phyloP scores from a whole-genome alignment of 1,139 yeast species.

The Meyerozyma carpophila region DNA sequence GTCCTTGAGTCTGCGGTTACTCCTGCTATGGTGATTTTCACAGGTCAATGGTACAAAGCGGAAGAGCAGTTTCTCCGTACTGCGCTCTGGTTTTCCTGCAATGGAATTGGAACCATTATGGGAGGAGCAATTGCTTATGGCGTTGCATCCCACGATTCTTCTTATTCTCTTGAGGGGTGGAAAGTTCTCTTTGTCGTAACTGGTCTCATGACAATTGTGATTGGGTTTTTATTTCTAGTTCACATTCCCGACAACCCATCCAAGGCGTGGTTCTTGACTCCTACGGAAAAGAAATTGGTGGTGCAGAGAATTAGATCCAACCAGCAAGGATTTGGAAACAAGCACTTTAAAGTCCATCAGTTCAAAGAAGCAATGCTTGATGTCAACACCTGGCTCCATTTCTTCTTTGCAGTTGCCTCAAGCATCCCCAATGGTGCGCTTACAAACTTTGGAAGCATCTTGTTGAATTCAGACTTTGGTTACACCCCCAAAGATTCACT shows the following conservation, averaged over 20 bases:
- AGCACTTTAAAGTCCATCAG: slow-evolving; percentile 49
- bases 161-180: slow-evolving; percentile 39
- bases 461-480: slow-evolving; percentile 41
- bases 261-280: slow-evolving; percentile 34
- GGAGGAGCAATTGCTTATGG: slow-evolving; percentile 56
- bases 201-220: slow-evolving; percentile 41
- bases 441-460: slow-evolving; percentile 44
- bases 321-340: slow-evolving; percentile 54
- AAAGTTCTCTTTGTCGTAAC: slow-evolving; percentile 40
- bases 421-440: slow-evolving; percentile 52
- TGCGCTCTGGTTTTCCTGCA: slow-evolving; percentile 44
- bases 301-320: slow-evolving; percentile 28
- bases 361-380: slow-evolving; percentile 49
- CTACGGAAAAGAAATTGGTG: slow-evolving; percentile 5
- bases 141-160: slow-evolving; percentile 23
- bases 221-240: slow-evolving; percentile 37
- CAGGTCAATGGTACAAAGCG: slow-evolving; percentile 50
- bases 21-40: slow-evolving; percentile 49
- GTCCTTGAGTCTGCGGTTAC: slow-evolving; percentile 49
- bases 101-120: slow-evolving; percentile 47
- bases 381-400: slow-evolving; percentile 38
- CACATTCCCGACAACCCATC: slow-evolving; percentile 52
- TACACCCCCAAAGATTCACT: slow-evolving; percentile 31
- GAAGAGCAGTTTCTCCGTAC: slow-evolving; percentile 46
- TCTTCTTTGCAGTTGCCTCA: slow-evolving; percentile 29